Evolutionary conservation across 371 early-diverging fungal species (phyloP), one percentile per base, ranked within the genome.

Genomic region (Vavraia culicis): DNA sequence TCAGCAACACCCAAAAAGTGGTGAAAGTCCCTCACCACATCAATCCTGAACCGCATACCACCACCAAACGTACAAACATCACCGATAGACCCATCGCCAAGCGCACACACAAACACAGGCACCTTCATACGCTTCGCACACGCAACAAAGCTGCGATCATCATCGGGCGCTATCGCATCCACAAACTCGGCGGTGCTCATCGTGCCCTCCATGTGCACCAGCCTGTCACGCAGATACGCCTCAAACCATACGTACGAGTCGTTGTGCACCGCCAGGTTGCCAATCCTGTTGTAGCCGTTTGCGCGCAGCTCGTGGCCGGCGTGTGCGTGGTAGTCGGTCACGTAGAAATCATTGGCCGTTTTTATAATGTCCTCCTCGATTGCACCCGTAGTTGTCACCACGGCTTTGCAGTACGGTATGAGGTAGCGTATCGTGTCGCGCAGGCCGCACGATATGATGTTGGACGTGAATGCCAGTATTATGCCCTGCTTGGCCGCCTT

Each of bases 301-400:
- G 77, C 75, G 40, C 96, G 75, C 52, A 95, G 66, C 1, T 74
- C 75, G 4, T 72, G 69, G 5, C 94, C 96, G n/a, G n/a, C n/a
- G 7, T 77, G 62, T 10, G 83, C 63, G 1, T 63, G 23, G 59
- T 89, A 93, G 16, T 74, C 74, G 8, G 85, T 89, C 31, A 88
- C 56, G 54, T 80, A 87, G 0, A 88, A 89, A 0, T 78, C 77
- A 4, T 76, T 83, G 20, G 91, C 66, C 58, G 88, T 86, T 71
- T 93, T 95, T 64, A 93, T 95, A 46, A 95, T 76, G 61, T 95
- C 96, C 62, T 93, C 94, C 62, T 95, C 96, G 4, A 95, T 73
- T 45, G 93, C 96, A 46, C 96, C 96, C 4, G 86, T 93, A 7
- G 89, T 83, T 0, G 88, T 75, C 0, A 91, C 93, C 47, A 93